phyloP scores from a whole-genome alignment of 495 filamentous ascomycete genomes.

The Aspergillus baeticus region DNA sequence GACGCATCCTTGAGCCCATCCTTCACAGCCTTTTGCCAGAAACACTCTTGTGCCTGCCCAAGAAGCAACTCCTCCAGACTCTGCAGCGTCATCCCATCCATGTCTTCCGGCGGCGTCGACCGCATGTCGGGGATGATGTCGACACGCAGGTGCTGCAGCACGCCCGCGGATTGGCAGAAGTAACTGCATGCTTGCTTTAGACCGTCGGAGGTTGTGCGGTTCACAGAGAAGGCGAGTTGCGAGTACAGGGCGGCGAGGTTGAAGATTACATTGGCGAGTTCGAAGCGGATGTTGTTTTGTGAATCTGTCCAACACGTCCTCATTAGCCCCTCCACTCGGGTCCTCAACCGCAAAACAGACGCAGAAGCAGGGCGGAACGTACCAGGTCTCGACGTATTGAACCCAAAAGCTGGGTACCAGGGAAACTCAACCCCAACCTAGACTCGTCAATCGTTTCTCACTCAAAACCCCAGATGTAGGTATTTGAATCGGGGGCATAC shows the following conservation, averaged over 20 bases:
- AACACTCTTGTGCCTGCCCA: slow-evolving; percentile 94
- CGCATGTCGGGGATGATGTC: slow-evolving; percentile 83
- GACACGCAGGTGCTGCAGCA: slow-evolving; percentile 74
- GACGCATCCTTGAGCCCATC: slow-evolving; percentile 88
- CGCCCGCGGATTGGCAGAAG: slow-evolving; percentile 85
- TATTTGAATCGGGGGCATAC: slow-evolving; percentile 62
- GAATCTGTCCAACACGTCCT: slow-evolving; percentile 49
- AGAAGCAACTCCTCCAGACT: slow-evolving; percentile 81
- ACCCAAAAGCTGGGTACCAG: slow-evolving; percentile 92
- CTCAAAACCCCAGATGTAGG: background rate
- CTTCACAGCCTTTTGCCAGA: slow-evolving; percentile 96
- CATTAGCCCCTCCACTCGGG: background rate
- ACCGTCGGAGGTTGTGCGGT: slow-evolving; percentile 78
- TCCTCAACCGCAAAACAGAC: background rate
- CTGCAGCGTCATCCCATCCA: slow-evolving; percentile 85
- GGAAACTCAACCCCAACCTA: slow-evolving; percentile 93
- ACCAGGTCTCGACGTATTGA: slow-evolving; percentile 75
- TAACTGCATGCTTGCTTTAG: slow-evolving; percentile 89
- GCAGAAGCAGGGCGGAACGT: slow-evolving; percentile 13
- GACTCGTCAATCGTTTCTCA: background rate
- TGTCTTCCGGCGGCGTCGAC: slow-evolving; percentile 85
- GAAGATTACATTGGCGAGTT: slow-evolving; percentile 89
- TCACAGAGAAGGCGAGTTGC: slow-evolving; percentile 79
- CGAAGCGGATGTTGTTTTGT: slow-evolving; percentile 91
- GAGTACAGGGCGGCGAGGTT: slow-evolving; percentile 93